Percentiles rank a stretch among this genome's conserved stretches.
Evolutionary conservation across 164 flowering plant genomes (phyloP).

Genomic region (Berberis vulgaris): DNA sequence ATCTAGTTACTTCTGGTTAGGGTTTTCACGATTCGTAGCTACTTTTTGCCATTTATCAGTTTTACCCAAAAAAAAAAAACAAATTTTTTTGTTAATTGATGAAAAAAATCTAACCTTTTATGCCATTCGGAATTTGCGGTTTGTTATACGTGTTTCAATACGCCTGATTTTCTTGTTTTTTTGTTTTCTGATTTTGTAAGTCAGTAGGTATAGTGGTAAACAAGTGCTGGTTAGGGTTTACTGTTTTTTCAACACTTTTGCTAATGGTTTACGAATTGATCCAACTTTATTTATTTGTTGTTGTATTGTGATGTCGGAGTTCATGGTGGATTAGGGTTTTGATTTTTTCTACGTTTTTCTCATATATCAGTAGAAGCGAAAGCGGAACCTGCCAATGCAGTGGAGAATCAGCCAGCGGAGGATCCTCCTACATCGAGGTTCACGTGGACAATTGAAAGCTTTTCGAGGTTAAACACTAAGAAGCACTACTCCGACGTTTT

Average conservation of each 20-base stretch:
- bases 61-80: too few relatives aligned
- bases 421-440: conserved; percentile 53
- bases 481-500: not conserved
- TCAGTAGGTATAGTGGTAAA: conserved; percentile 1
- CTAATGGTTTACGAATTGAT: not conserved
- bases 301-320: not conserved
- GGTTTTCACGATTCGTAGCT: too few relatives aligned
- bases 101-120: too few relatives aligned
- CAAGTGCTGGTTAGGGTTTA: not conserved
- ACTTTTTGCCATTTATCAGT: too few relatives aligned
- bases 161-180: too few relatives aligned
- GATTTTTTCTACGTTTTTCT: not conserved
- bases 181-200: too few relatives aligned
- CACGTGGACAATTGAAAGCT: conserved; percentile 33
- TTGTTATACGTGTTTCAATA: too few relatives aligned
- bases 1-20: too few relatives aligned
- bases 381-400: conserved; percentile 31
- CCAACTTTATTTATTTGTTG: not conserved
- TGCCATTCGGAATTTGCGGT: too few relatives aligned
- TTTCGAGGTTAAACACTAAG: not conserved
- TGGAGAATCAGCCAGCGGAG: conserved; percentile 43
- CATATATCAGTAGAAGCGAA: not conserved
- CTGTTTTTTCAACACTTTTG: too few relatives aligned
- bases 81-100: too few relatives aligned
- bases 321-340: not conserved